Evolutionary conservation across 495 filamentous ascomycete species (phyloP), one percentile per base, ranked within the genome.

Genomic region (Annulohypoxylon bovei): DNA sequence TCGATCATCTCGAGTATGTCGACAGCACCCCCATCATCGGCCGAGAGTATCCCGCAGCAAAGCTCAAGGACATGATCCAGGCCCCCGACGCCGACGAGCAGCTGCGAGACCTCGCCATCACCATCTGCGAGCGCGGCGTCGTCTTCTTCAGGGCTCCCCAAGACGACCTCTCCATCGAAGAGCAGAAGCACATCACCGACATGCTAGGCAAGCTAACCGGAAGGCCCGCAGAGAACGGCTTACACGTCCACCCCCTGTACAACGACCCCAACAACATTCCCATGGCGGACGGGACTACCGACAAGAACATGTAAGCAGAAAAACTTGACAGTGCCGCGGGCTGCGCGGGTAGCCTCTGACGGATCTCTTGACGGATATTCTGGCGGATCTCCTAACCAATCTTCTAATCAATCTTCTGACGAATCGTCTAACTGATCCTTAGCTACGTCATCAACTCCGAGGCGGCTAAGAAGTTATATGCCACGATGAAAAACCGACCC

Each of bases 1-100:
- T 91, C 0, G 85, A 90, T 27, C 61, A 83, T n/a, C 88, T 86
- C 66, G 80, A 90, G 42, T 84, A 82, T 20, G 86, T 89, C 60
- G 90, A 92, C 37, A 82, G 89, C 1, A 93, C 90, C 1, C 89
- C 90, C 1, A 79, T 89, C 12, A 91, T 92, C 72, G 90, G 91
- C 9, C 81, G 84, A 1, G 91, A 93, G 73, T 93, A 87, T 66
- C 82, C 83, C 8, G 81, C 83, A 12, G 86, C 83, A 4, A 88
- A 85, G 57, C 76, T 93, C 30, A 83, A 82, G 30, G 86, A 90
- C 5, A 85, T 84, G 74, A 81, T 92, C 3, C 77, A 82, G 8
- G 86, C 89, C 11, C 81, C 84, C 0, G 90, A 93, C 74, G 85
- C 86, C 0, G 89, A 92, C 59, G 87, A 91, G 33, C 78, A 91